Evolutionary conservation across 192 early-diverging fungal species (phyloP).

Genomic region (Powellomyces hirtus): DNA sequence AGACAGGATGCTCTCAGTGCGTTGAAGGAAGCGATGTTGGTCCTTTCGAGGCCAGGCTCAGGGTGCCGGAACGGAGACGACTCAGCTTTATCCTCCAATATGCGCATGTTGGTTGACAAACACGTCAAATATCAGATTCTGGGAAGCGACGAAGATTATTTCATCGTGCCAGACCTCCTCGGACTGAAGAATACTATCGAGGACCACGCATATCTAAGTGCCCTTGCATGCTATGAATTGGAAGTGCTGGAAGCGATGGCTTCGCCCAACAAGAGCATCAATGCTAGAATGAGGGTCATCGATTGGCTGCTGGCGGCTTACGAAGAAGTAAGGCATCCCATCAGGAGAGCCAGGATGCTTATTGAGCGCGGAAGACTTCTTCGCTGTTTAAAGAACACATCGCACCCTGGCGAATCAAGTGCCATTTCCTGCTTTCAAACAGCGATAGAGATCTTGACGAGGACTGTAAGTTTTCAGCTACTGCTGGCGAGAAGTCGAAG

Average conservation of each 20-base stretch:
- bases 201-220: too few relatives aligned
- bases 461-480: slow-evolving; percentile 21
- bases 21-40: too few relatives aligned
- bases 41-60: too few relatives aligned
- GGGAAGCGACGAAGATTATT: background rate
- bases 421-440: too few relatives aligned
- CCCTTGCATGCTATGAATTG: too few relatives aligned
- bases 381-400: background rate
- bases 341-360: slow-evolving; percentile 39
- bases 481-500: too few relatives aligned
- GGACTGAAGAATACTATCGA: background rate
- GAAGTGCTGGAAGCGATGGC: slow-evolving; percentile 4
- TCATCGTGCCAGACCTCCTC: background rate
- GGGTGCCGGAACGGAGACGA: too few relatives aligned
- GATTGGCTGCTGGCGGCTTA: slow-evolving; percentile 32
- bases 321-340: slow-evolving; percentile 24
- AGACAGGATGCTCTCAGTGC: too few relatives aligned
- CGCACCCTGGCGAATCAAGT: background rate
- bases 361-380: slow-evolving; percentile 1
- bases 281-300: slow-evolving; percentile 24
- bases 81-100: too few relatives aligned
- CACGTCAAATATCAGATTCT: slow-evolving; percentile 1
- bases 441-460: slow-evolving; percentile 28
- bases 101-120: too few relatives aligned
- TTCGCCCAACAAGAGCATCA: background rate